A percentile compares a stretch with the other conserved stretches of the same genome.
phyloP scores from a whole-genome alignment of 257 asterid genomes.

The Nicotiana paniculata region DNA sequence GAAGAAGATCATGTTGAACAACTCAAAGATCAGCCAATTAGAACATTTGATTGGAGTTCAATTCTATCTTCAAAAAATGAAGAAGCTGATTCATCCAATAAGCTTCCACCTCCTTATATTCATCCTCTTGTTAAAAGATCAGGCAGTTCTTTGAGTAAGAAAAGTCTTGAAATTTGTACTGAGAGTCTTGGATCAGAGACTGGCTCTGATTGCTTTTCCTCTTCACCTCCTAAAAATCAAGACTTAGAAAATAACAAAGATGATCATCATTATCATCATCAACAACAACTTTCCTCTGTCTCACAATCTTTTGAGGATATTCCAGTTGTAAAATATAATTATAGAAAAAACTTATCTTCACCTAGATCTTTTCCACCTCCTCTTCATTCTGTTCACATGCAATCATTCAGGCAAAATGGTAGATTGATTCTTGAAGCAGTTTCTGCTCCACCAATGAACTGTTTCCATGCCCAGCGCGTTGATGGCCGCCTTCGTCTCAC shows the following conservation, averaged over 20 bases:
- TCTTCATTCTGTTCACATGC: conserved; percentile 47
- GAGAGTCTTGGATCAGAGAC: conserved; percentile 90
- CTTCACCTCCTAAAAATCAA: conserved; percentile 25
- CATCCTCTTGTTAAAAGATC: conserved; percentile 57
- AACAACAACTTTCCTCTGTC: background rate
- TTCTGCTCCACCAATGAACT: conserved; percentile 37
- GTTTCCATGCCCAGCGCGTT: conserved; percentile 48
- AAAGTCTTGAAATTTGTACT: conserved; percentile 76
- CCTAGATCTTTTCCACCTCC: conserved; percentile 71
- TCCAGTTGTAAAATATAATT: conserved; percentile 30
- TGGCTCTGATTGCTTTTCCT: conserved; percentile 55
- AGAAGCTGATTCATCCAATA: background rate
- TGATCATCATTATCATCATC: background rate
- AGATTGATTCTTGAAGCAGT: conserved; percentile 69
- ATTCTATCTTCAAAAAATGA: conserved; percentile 36
- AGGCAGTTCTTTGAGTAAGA: conserved; percentile 38
- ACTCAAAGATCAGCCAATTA: conserved; percentile 16
- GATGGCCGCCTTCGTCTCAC: conserved; percentile 69
- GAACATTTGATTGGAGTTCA: conserved; percentile 51
- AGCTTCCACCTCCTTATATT: conserved; percentile 40
- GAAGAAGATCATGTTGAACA: background rate
- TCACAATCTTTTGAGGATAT: conserved; percentile 20
- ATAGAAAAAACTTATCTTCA: conserved; percentile 24
- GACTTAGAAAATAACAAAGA: conserved; percentile 21
- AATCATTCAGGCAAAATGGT: conserved; percentile 51